Evolutionary conservation across 805 yeast genomes (phyloP).

Genomic region (Lachancea quebecensis): DNA sequence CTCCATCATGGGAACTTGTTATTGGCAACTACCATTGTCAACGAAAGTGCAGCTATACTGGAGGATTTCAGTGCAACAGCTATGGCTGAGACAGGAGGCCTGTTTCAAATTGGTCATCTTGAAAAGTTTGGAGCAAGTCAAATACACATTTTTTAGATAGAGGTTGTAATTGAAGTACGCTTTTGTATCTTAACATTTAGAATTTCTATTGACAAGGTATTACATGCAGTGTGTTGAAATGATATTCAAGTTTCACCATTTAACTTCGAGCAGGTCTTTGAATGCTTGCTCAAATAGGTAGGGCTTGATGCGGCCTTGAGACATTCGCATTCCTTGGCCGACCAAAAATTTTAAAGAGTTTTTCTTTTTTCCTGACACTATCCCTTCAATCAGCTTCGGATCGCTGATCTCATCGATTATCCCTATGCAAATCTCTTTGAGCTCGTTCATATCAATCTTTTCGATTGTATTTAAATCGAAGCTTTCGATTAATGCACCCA

Average conservation of each 20-base stretch:
- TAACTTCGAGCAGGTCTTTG: conserved; percentile 21
- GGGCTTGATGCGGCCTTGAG: conserved; percentile 52
- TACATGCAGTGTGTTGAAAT: neutral
- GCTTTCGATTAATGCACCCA: conserved; percentile 45
- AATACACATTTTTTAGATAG: no score
- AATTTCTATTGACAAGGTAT: no score
- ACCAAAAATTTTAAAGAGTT: conserved; percentile 69
- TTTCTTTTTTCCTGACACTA: conserved; percentile 49
- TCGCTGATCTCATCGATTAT: conserved; percentile 37
- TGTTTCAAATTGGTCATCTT: no score
- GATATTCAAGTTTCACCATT: conserved; percentile 9
- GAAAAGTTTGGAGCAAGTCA: no score
- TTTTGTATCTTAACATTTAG: no score
- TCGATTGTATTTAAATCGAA: conserved; percentile 39
- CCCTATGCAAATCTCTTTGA: conserved; percentile 38
- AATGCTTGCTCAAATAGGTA: conserved; percentile 32
- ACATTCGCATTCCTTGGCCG: conserved; percentile 76
- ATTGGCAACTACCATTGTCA: no score
- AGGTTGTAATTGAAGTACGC: no score
- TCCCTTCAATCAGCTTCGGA: conserved; percentile 48
- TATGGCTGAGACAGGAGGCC: no score
- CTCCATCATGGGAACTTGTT: no score
- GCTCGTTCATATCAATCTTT: conserved; percentile 31
- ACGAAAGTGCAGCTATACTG: no score
- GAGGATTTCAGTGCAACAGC: no score